Evolutionary conservation across 805 yeast species (phyloP).

Genomic region (Myxozyma monticola): DNA sequence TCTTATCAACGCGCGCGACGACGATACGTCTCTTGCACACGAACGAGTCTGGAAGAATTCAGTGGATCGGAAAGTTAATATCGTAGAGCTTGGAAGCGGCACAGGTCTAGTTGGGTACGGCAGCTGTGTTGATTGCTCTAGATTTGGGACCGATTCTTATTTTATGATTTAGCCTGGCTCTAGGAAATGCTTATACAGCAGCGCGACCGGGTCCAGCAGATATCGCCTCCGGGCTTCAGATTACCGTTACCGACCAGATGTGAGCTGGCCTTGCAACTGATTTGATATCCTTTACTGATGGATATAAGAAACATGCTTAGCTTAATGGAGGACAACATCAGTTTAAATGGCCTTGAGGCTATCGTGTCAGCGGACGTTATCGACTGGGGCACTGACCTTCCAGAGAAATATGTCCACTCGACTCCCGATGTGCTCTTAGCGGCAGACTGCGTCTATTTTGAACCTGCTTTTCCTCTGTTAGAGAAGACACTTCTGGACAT

Average conservation of each 20-base stretch:
- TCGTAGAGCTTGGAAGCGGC: conserved; percentile 59
- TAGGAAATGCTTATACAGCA: conserved; percentile 35
- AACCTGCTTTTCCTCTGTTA: conserved; percentile 53
- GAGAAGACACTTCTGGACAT: conserved; percentile 52
- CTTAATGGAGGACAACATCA: conserved; percentile 49
- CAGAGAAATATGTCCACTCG: conserved; percentile 40
- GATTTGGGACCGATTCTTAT: not conserved
- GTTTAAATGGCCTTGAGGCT: conserved; percentile 42
- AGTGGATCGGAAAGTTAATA: conserved; percentile 29
- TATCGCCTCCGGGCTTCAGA: conserved; percentile 37
- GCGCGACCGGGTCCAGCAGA: conserved; percentile 25
- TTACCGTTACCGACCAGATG: conserved; percentile 53
- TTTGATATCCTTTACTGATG: not conserved
- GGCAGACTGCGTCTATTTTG: conserved; percentile 62
- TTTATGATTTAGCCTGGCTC: conserved; percentile 31
- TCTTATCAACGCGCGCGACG: conserved; percentile 36
- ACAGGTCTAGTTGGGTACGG: conserved; percentile 56
- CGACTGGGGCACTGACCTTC: conserved; percentile 49
- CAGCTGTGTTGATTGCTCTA: too few relatives aligned
- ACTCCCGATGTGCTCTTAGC: conserved; percentile 52
- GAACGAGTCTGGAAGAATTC: conserved; percentile 18
- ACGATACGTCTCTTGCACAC: conserved; percentile 14
- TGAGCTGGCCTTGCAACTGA: conserved; percentile 14
- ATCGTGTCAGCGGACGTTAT: conserved; percentile 47
- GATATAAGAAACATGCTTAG: conserved; percentile 44